Evolutionary conservation across 2,329 filamentous ascomycete species (phyloP), one percentile per base, ranked within the genome.

Genomic region (Paradendryphiella salina): DNA sequence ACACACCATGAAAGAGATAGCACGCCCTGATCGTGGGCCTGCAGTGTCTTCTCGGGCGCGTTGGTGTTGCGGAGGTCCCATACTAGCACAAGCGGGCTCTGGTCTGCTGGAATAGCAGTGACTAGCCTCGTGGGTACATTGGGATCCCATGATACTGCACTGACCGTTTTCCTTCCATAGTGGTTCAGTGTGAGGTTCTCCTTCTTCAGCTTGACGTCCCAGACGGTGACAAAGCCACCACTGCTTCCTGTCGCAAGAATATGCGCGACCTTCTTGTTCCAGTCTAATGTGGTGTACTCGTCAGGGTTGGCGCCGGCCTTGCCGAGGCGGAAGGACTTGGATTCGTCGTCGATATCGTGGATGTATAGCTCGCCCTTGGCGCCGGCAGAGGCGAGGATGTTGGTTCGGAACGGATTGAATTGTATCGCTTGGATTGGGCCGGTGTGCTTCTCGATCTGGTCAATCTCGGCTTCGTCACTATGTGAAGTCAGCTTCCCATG

Each of bases 141-240:
- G 1, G 94, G 95, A 67, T 99, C 94, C 94, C 94, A 99, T 10
- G 92, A 92, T 64, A 99, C 90, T 52, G 95, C 87, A 75, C 92
- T 96, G 66, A 97, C 91, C 46, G 92, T 82, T 77, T 96, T 99
- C 57, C 94, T 85, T 69, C 90, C 94, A 59, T 80, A 79, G 70
- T 89, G 89, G 79, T 96, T 99, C 59, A 99, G 80, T 29, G 92
- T 96, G 75, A 99, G 79, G 48, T 92, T 96, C 64, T 96, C 91
- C 77, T 96, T 96, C 83, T 96, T 97, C 10, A 90, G 91, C 80
- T 96, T 96, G 59, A 97, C 82, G 76, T 99, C 94, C 94, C 94
- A 99, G 14, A 99, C 93, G 2, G 94, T 97, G 29, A 97, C 92
- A 67, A 97, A 96, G 4, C 94, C 94, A 41, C 91, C 92, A 56